phyloP scores from a whole-genome alignment of 192 early-diverging fungal genomes.

The Chytriomyces sp. region DNA sequence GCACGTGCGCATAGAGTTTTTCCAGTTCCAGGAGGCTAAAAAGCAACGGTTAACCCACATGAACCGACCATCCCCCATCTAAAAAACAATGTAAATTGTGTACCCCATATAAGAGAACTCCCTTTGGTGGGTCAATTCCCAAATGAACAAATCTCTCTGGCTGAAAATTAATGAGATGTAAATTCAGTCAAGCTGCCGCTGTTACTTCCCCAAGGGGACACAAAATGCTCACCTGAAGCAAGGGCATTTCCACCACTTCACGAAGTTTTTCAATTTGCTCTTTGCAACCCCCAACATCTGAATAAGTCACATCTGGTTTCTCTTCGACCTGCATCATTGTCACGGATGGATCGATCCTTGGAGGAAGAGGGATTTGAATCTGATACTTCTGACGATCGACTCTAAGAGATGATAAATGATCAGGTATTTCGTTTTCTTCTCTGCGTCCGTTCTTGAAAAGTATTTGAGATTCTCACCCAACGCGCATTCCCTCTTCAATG shows the following conservation, averaged over 20 bases:
- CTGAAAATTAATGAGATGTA: constrained; percentile 35
- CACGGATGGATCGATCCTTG: constrained; percentile 94
- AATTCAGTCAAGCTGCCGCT: neutral
- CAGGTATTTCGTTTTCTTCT: neutral
- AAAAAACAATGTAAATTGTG: too few species aligned
- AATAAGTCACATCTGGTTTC: constrained; percentile 99
- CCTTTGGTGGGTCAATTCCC: constrained; percentile 99
- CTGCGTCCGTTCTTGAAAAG: neutral
- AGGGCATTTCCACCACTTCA: constrained; percentile 97
- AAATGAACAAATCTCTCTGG: constrained; percentile 97
- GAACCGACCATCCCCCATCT: neutral
- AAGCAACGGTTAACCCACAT: neutral
- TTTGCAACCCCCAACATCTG: constrained; percentile 98
- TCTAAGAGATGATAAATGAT: constrained; percentile 62
- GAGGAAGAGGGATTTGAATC: constrained; percentile 98
- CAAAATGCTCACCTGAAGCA: constrained; percentile 65
- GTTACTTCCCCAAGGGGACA: neutral
- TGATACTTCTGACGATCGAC: constrained; percentile 99
- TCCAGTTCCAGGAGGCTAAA: constrained; percentile 78
- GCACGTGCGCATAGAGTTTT: constrained; percentile 98
- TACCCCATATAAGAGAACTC: constrained; percentile 91
- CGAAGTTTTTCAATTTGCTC: constrained; percentile 99
- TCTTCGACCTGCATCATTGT: constrained; percentile 99
- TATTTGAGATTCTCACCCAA: constrained; percentile 66
- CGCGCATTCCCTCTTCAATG: constrained; percentile 99